Evolutionary conservation across 495 filamentous ascomycete species (phyloP).

Genomic region (Penicillium daleae): DNA sequence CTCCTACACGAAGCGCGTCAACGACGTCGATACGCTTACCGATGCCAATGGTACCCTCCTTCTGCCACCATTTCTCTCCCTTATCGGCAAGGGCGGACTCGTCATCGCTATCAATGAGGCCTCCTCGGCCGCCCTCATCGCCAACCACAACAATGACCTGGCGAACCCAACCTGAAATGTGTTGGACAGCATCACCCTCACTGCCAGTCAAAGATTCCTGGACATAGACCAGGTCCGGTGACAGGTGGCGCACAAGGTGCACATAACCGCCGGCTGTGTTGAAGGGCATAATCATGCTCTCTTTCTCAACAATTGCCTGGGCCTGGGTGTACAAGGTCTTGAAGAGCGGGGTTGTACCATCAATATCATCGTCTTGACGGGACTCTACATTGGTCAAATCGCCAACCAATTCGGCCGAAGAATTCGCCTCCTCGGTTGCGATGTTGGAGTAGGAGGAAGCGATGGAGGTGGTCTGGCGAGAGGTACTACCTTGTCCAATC

Average conservation of each 20-base stretch:
- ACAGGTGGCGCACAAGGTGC: constrained; percentile 81
- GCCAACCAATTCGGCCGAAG: constrained; percentile 65
- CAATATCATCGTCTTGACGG: constrained; percentile 39
- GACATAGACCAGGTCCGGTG: constrained; percentile 81
- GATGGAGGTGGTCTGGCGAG: constrained; percentile 61
- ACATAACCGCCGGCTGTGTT: constrained; percentile 75
- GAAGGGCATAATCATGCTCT: constrained; percentile 85
- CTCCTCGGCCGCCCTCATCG: constrained; percentile 79
- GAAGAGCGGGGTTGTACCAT: constrained; percentile 59
- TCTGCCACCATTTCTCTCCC: constrained; percentile 78
- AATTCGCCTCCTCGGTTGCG: constrained; percentile 71
- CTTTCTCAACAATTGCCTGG: constrained; percentile 74
- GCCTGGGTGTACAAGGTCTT: constrained; percentile 78
- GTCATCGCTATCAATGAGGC: constrained; percentile 87
- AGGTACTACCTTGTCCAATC: constrained; percentile 40
- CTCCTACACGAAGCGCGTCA: constrained; percentile 72
- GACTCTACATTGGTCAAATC: constrained; percentile 55
- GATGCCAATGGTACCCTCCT: constrained; percentile 76
- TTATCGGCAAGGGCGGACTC: constrained; percentile 64
- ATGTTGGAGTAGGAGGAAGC: constrained; percentile 90
- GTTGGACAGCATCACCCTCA: constrained; percentile 67
- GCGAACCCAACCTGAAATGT: constrained; percentile 82
- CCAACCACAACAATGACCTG: constrained; percentile 85
- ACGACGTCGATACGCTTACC: constrained; percentile 87
- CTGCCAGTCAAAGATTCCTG: constrained; percentile 77